Evolutionary conservation across 2,329 filamentous ascomycete species (phyloP).

Genomic region (Fusarium sp.): DNA sequence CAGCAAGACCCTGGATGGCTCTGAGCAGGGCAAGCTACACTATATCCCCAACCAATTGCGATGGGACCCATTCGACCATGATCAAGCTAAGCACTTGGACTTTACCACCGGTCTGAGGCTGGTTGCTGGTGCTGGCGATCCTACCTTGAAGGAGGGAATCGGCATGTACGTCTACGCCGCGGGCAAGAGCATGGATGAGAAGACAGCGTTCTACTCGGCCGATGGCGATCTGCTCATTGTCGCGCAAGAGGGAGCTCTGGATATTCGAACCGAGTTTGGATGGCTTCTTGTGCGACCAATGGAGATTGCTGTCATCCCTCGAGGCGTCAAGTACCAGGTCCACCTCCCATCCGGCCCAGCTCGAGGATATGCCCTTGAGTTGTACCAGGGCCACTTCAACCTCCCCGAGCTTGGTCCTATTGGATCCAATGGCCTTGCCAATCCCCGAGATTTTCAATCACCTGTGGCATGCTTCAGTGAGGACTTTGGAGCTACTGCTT

Average conservation of each 20-base stretch:
- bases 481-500: slow-evolving; percentile 63
- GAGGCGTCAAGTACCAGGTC: slow-evolving; percentile 82
- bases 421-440: slow-evolving; percentile 82
- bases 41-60: slow-evolving; percentile 82
- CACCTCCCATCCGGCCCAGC: slow-evolving; percentile 73
- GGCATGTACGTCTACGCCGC: slow-evolving; percentile 88
- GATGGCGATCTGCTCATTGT: slow-evolving; percentile 86
- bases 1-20: slow-evolving; percentile 45
- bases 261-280: slow-evolving; percentile 85
- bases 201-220: slow-evolving; percentile 86
- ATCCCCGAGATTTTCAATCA: slow-evolving; percentile 81
- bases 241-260: slow-evolving; percentile 80
- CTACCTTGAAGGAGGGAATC: slow-evolving; percentile 82
- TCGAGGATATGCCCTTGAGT: slow-evolving; percentile 82
- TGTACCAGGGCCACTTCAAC: slow-evolving; percentile 80
- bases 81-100: slow-evolving; percentile 66
- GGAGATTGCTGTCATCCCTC: slow-evolving; percentile 83
- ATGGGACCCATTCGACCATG: slow-evolving; percentile 86
- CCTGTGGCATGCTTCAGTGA: slow-evolving; percentile 80
- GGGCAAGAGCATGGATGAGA: slow-evolving; percentile 82
- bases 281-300: slow-evolving; percentile 82
- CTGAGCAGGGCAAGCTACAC: slow-evolving; percentile 48
- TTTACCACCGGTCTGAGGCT: slow-evolving; percentile 75
- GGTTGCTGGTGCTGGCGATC: slow-evolving; percentile 85
- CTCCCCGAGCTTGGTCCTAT: slow-evolving; percentile 83